A percentile compares a stretch with the other conserved stretches of the same genome.
phyloP scores from a whole-genome alignment of 2,329 filamentous ascomycete species.

The Fusarium siculi region DNA sequence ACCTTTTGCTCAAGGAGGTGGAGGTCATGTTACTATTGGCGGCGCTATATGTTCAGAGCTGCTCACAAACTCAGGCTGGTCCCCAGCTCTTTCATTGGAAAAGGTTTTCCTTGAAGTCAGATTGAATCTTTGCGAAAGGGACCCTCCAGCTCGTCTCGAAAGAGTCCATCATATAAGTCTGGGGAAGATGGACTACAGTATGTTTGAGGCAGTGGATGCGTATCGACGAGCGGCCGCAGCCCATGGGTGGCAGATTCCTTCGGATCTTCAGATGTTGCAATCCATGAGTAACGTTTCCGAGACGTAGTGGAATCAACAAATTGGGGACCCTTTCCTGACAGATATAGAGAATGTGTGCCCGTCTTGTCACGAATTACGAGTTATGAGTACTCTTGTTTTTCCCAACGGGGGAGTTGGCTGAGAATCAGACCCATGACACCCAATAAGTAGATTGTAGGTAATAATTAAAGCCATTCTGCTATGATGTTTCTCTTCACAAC shows the following conservation, averaged over 20 bases:
- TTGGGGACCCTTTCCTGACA: not conserved
- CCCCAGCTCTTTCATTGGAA: constrained; percentile 77
- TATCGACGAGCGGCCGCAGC: constrained; percentile 71
- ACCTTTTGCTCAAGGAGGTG: constrained; percentile 76
- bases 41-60: constrained; percentile 88
- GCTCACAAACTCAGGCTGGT: constrained; percentile 86
- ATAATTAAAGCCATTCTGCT: not conserved
- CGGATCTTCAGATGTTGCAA: constrained; percentile 64
- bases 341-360: not conserved
- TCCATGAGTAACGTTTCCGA: constrained; percentile 28
- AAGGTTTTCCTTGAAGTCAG: constrained; percentile 83
- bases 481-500: not conserved
- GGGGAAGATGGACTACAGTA: constrained; percentile 66
- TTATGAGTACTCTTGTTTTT: not conserved
- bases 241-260: constrained; percentile 80
- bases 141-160: constrained; percentile 81
- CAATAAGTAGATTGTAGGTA: not conserved
- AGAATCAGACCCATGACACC: not conserved
- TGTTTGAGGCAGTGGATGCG: constrained; percentile 77
- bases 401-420: not conserved
- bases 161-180: not conserved
- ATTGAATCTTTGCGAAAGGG: constrained; percentile 75
- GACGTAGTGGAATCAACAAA: not conserved
- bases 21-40: constrained; percentile 85
- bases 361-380: not conserved